A percentile compares a stretch with the other conserved stretches of the same genome.
Evolutionary conservation across 2,329 filamentous ascomycete species (phyloP).

Genomic region (Apiospora koreana): DNA sequence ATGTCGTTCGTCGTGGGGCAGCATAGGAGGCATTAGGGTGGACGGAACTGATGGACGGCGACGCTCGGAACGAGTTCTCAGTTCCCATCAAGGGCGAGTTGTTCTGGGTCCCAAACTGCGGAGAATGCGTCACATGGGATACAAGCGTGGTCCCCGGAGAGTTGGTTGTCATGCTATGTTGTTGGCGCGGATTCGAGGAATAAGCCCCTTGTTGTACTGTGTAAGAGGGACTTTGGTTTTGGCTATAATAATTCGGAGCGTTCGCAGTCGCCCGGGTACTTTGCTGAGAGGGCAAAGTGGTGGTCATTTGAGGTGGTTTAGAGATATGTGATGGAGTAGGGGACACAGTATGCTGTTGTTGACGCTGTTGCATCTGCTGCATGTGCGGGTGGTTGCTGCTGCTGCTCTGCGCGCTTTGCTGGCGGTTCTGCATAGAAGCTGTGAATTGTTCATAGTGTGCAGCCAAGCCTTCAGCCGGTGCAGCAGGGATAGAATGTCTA

Average conservation of each 20-base stretch:
- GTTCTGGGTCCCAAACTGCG: conserved; percentile 33
- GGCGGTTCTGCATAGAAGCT: conserved; percentile 27
- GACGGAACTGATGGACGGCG: conserved; percentile 28
- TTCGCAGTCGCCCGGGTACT: conserved; percentile 26
- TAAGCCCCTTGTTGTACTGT: conserved; percentile 30
- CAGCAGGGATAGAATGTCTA: conserved; percentile 8
- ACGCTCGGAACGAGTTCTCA: conserved; percentile 32
- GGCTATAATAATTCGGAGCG: conserved; percentile 31
- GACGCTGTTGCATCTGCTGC: conserved; percentile 11
- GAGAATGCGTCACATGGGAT: conserved; percentile 34
- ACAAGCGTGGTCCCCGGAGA: conserved; percentile 32
- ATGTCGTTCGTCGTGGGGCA: conserved; percentile 29
- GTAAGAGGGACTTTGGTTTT: conserved; percentile 29
- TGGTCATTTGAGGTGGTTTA: conserved; percentile 30
- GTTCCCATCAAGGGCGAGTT: conserved; percentile 34
- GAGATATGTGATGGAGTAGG: conserved; percentile 30
- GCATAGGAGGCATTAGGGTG: conserved; percentile 29
- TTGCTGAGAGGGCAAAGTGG: conserved; percentile 29
- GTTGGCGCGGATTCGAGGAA: conserved; percentile 28
- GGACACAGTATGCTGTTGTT: conserved; percentile 26
- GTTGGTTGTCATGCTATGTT: conserved; percentile 29
- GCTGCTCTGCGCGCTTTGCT: conserved; percentile 21
- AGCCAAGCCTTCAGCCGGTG: conserved; percentile 27
- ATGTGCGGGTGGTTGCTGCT: background rate
- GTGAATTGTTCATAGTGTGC: conserved; percentile 33